Evolutionary conservation across 306 rosid genomes (phyloP).

Genomic region (Ormosia semicastrata): DNA sequence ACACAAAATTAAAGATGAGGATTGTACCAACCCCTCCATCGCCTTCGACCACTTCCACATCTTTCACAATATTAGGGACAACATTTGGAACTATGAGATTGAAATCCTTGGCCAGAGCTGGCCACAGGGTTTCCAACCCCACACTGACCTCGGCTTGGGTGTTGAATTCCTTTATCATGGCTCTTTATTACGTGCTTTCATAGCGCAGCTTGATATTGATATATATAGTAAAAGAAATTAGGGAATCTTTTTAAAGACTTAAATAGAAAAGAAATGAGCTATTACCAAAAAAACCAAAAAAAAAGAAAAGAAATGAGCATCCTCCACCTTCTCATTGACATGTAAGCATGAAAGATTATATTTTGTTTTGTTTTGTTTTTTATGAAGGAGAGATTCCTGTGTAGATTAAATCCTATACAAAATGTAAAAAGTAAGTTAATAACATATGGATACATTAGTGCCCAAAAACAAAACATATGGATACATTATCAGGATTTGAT

Average conservation of each 20-base stretch:
- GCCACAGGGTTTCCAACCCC: constrained; percentile 52
- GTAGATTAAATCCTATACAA: neutral
- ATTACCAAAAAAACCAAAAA: too few relatives aligned
- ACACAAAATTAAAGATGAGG: constrained; percentile 48
- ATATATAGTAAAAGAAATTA: neutral
- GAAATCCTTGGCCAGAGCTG: constrained; percentile 48
- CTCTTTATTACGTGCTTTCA: neutral
- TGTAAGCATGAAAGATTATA: neutral
- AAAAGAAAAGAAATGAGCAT: neutral
- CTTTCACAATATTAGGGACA: constrained; percentile 49
- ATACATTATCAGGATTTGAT: neutral
- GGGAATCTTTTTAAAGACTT: neutral
- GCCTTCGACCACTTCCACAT: constrained; percentile 60
- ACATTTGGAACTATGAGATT: constrained; percentile 39
- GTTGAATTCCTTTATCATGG: constrained; percentile 48
- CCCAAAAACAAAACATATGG: neutral
- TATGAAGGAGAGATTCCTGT: neutral
- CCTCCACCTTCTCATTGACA: neutral
- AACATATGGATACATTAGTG: too few relatives aligned
- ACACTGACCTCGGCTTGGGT: constrained; percentile 47
- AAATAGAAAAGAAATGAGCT: too few relatives aligned
- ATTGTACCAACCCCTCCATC: constrained; percentile 62
- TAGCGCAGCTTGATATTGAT: neutral
- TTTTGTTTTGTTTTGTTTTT: neutral
- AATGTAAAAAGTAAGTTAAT: neutral